Evolutionary conservation across 768 basidiomycete genomes (phyloP).

Genomic region (Leucosporidium yakuticum): DNA sequence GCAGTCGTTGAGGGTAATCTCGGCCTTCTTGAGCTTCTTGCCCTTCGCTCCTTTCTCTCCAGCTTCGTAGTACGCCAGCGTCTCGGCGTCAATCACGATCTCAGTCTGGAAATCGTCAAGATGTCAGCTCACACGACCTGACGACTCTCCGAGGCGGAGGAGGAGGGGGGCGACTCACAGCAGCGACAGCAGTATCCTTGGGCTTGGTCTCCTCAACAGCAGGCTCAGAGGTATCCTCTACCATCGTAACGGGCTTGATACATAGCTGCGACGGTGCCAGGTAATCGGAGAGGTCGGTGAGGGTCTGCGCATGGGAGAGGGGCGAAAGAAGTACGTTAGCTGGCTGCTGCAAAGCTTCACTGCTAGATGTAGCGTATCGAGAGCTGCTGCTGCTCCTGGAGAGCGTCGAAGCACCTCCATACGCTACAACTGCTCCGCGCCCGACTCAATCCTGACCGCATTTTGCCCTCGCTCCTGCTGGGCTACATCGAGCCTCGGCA

Average conservation of each 20-base stretch:
- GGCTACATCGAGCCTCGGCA: too few relatives aligned
- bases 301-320: conserved; percentile 1
- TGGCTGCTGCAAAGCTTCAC: not conserved
- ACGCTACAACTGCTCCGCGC: not conserved
- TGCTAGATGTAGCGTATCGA: not conserved
- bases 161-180: conserved; percentile 23
- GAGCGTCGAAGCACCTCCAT: not conserved
- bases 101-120: conserved; percentile 63
- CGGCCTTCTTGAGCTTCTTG: conserved; percentile 78
- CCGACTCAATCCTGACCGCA: not conserved
- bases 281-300: conserved; percentile 55
- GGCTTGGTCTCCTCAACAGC: conserved; percentile 35
- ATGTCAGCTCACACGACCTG: conserved; percentile 19
- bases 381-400: too few relatives aligned
- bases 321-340: not conserved
- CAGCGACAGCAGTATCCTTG: conserved; percentile 17
- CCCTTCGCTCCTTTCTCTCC: conserved; percentile 44
- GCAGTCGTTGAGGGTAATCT: conserved; percentile 95
- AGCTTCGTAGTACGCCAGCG: conserved; percentile 75
- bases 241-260: conserved; percentile 81
- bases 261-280: conserved; percentile 94
- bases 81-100: conserved; percentile 72
- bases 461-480: too few relatives aligned
- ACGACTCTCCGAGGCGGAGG: not conserved
- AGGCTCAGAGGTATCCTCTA: conserved; percentile 48